phyloP scores from a whole-genome alignment of 768 basidiomycete species.

The Tylopilus felleus region DNA sequence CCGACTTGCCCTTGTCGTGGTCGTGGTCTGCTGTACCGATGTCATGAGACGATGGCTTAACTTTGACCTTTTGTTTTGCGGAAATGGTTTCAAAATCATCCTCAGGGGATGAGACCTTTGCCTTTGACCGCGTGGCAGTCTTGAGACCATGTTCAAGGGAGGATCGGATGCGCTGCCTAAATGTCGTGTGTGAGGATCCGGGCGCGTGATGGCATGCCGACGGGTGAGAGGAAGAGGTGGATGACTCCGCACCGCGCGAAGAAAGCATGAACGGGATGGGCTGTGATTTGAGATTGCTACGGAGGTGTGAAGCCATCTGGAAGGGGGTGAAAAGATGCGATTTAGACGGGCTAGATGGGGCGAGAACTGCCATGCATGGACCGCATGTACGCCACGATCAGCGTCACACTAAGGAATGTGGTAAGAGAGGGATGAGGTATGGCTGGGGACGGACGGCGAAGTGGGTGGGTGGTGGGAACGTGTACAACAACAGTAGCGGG shows the following conservation, averaged over 20 bases:
- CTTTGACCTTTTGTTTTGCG: constrained; percentile 44
- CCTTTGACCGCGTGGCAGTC: constrained; percentile 57
- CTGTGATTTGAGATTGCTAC: constrained; percentile 32
- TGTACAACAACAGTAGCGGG: constrained; percentile 14
- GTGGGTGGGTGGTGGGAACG: constrained; percentile 16
- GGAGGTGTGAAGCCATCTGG: constrained; percentile 45
- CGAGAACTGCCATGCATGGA: constrained; percentile 45
- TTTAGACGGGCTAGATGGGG: constrained; percentile 38
- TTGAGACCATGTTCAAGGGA: constrained; percentile 66
- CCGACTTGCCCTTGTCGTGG: constrained; percentile 41
- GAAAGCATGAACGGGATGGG: constrained; percentile 38
- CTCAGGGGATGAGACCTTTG: constrained; percentile 36
- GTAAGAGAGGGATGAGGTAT: constrained; percentile 12
- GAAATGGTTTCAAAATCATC: constrained; percentile 43
- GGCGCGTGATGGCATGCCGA: constrained; percentile 29
- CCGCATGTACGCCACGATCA: constrained; percentile 30
- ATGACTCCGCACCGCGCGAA: constrained; percentile 39
- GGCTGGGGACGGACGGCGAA: constrained; percentile 8
- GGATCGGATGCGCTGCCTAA: constrained; percentile 57
- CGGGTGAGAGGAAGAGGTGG: constrained; percentile 32
- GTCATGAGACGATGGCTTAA: constrained; percentile 31
- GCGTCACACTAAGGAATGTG: constrained; percentile 9
- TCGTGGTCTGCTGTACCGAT: constrained; percentile 27
- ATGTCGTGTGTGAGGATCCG: constrained; percentile 48
- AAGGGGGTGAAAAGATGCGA: constrained; percentile 41